phyloP scores from a whole-genome alignment of 495 filamentous ascomycete genomes.

The Opeltia flavorubescens region DNA sequence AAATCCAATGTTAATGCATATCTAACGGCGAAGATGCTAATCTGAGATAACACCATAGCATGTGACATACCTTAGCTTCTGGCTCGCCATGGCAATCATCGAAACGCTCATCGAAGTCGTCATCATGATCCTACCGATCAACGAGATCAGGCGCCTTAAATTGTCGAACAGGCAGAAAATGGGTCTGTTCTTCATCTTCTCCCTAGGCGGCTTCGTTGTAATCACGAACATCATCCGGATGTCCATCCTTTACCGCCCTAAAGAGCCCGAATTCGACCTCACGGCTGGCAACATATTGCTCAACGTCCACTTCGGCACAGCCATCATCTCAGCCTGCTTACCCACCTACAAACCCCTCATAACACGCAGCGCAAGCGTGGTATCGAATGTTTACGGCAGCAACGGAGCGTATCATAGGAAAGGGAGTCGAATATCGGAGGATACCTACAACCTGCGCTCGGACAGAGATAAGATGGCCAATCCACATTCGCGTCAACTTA shows the following conservation, averaged over 20 bases:
- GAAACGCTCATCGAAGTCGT: background rate
- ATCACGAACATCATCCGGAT: background rate
- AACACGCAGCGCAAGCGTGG: background rate
- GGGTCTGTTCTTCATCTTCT: background rate
- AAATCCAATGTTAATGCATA: too few relatives aligned
- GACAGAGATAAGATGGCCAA: background rate
- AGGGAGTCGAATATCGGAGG: background rate
- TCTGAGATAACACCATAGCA: background rate
- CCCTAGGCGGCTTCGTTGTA: conserved; percentile 1
- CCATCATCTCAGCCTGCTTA: conserved; percentile 3
- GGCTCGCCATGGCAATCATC: background rate
- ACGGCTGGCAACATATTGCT: conserved; percentile 2
- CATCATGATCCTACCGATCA: background rate
- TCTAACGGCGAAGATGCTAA: too few relatives aligned
- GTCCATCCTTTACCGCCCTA: background rate
- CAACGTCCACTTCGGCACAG: conserved; percentile 3
- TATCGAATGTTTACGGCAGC: background rate
- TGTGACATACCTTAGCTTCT: background rate
- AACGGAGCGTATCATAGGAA: background rate
- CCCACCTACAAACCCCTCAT: conserved; percentile 2
- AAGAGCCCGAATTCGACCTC: background rate
- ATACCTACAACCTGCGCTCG: background rate
- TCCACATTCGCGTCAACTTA: background rate
- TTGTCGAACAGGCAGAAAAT: background rate
- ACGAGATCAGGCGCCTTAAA: background rate